Evolutionary conservation across 2,329 filamentous ascomycete genomes (phyloP), one percentile per base, ranked within the genome.

Genomic region (Nigrospora sphaerica): DNA sequence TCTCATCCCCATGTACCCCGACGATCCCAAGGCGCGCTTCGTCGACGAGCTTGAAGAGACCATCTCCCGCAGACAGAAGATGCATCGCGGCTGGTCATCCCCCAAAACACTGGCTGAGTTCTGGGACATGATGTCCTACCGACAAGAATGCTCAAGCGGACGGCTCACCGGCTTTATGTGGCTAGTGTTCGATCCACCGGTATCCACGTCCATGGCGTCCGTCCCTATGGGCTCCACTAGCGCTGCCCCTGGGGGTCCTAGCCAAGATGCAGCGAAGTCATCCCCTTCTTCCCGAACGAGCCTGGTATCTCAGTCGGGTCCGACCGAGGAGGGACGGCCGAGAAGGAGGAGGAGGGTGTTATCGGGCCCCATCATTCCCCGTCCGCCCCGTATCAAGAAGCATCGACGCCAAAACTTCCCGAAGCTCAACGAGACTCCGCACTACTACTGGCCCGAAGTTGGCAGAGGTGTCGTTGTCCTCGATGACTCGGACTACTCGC

Each of bases 41-140:
- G 75, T 95, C 39, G 79, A 88, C 49, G 92, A 97, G 60, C 71
- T 98, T 4, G 92, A 98, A 57, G 87, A 92, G 32, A 75, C 79
- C 1, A 79, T 80, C 31, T 72, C 77, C 2, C 68, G 68, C 6
- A 69, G 69, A 45, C 68, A 77, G 53, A 77, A 79, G 53, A 74
- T 71, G 23, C 68, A 71, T 3, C 86, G 86, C 0, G 75, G 80
- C 47, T 98, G 93, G 93, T 86, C 83, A 61, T 90, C 86, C 49
- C 83, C 96, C 19, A 84, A 78, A 61, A 86, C 82, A 0, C 70
- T 98, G 36, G 87, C 91, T n/a, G 83, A 91, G 55, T 98, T 98
- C 60, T 98, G 93, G 93, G 93, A 98, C 51, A 86, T 95, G 77
- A 97, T 98, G 92, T 85, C 91, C 0, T 97, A 88, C 61, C 77